Base-by-base conservation (phyloP, 805 yeast genomes). In the Yarrowia keelungensis region DNA sequence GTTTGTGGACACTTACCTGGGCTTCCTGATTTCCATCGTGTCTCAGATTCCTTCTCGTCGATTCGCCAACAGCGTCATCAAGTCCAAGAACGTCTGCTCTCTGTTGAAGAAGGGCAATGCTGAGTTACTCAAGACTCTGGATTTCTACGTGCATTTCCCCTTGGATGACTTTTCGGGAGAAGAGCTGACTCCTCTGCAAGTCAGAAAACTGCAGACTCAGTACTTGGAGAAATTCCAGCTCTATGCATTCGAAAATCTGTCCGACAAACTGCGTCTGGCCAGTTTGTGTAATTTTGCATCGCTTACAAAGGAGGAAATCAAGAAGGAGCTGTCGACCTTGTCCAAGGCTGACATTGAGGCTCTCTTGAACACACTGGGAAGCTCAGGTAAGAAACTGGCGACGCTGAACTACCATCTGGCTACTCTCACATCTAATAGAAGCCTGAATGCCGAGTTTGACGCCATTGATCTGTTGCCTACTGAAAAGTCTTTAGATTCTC, bases 11-110 rank as follows among this genome's bases (percentile, higher is more conserved):
- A 10, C 67, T 0, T 62, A 38, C 15, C 22, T 62, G 26, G 19
- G 56, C 22, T 38, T 81, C 22, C 54, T 81, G 12, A 67, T 75
- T 5, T 65, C 73, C 8, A 67, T 79, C 0, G 62, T 82, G 8
- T 80, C 84, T 3, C 82, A 79, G 66, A 71, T 81, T 8, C 83
- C 84, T 0, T 79, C 84, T 0, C 75, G 86, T 68, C 72, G 79
- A 56, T 82, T 76, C 59, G 62, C 77, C 5, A 78, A 76, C 66
- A 70, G 78, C 0, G 43, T 82, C 2, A 39, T 82, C 39, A 74
- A 75, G 15, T 76, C 77, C 22, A 16, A 70, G 26, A 73, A 74
- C 58, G 72, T 79, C 32, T n/a, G 73, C 8, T 71, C 76, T 1
- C 49, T 64, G 10, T 12, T 75, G 12, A 62, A 49, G 35, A 47